Evolutionary conservation across 148 eudicot species (phyloP).

Genomic region (Heliosperma pusillum): DNA sequence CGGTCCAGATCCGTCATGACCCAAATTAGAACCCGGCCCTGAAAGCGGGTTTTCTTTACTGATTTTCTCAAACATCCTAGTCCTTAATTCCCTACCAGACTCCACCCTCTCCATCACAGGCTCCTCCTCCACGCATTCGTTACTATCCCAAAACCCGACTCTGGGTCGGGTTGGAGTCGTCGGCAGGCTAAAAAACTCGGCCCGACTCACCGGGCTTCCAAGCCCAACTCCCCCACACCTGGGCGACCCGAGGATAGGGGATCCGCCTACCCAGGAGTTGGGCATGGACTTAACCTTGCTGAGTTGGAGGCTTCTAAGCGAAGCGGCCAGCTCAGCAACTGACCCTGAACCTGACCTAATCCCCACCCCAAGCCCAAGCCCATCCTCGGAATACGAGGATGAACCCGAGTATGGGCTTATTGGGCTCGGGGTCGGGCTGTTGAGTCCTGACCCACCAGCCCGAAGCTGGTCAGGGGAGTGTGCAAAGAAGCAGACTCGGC

Average conservation of each 20-base stretch:
- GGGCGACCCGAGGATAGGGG: constrained; percentile 23
- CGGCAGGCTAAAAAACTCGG: constrained; percentile 59
- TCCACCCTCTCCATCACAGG: constrained; percentile 74
- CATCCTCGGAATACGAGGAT: constrained; percentile 25
- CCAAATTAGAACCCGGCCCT: constrained; percentile 30
- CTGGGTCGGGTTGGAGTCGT: constrained; percentile 51
- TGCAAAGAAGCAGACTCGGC: constrained; percentile 77
- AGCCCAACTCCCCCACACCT: constrained; percentile 5
- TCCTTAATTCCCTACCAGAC: constrained; percentile 64
- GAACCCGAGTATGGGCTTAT: constrained; percentile 19
- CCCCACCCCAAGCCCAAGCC: not conserved
- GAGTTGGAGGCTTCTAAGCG: constrained; percentile 59
- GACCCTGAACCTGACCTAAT: constrained; percentile 29
- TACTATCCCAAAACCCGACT: constrained; percentile 36
- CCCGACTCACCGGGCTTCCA: constrained; percentile 19
- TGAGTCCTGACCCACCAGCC: constrained; percentile 26
- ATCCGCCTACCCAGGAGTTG: constrained; percentile 30
- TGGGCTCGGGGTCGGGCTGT: constrained; percentile 44
- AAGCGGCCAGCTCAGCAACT: constrained; percentile 39
- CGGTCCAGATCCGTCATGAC: constrained; percentile 10
- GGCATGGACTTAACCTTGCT: constrained; percentile 53
- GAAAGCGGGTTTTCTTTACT: constrained; percentile 66
- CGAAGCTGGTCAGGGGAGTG: constrained; percentile 70
- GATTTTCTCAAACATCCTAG: constrained; percentile 63
- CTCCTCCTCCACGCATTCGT: constrained; percentile 40